These are phyloP conservation scores for Diplodia seriata DNA, from an alignment of 2,329 filamentous ascomycete genomes.

Conservation along the genomic window DNA sequence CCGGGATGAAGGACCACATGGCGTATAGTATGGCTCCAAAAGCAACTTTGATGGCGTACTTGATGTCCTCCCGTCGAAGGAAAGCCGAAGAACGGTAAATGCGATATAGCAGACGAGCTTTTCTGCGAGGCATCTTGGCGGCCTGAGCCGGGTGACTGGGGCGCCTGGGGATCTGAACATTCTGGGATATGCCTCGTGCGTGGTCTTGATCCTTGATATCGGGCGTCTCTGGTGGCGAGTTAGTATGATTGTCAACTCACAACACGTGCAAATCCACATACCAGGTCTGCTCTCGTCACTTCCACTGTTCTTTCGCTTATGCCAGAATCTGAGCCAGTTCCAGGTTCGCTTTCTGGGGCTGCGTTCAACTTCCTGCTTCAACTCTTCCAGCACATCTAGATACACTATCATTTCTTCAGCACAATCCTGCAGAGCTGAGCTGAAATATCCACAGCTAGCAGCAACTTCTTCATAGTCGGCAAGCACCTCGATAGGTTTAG, in stretches of 20 bases:
- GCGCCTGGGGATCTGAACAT: slow-evolving; percentile 45
- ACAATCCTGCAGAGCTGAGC: slow-evolving; percentile 88
- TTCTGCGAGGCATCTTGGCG: slow-evolving; percentile 33
- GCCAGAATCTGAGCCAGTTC: slow-evolving; percentile 89
- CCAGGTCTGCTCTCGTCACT: slow-evolving; percentile 37
- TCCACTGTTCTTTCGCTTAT: slow-evolving; percentile 37
- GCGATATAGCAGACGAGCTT: slow-evolving; percentile 41
- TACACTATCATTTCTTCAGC: slow-evolving; percentile 88
- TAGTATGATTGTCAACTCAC: slow-evolving; percentile 27
- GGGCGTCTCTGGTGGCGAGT: slow-evolving; percentile 37
- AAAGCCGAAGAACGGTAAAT: slow-evolving; percentile 63
- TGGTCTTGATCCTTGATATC: slow-evolving; percentile 40
- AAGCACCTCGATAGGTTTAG: slow-evolving; percentile 75
- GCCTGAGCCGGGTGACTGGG: slow-evolving; percentile 5
- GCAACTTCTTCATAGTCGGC: slow-evolving; percentile 97
- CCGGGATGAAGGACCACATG: slow-evolving; percentile 81
- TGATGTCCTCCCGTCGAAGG: slow-evolving; percentile 69
- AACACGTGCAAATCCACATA: slow-evolving; percentile 30
- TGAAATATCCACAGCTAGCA: slow-evolving; percentile 96
- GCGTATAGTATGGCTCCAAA: slow-evolving; percentile 89
- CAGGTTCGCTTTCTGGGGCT: slow-evolving; percentile 70
- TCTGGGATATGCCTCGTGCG: slow-evolving; percentile 44
- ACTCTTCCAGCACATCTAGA: slow-evolving; percentile 81
- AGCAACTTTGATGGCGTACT: slow-evolving; percentile 91
- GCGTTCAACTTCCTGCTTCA: slow-evolving; percentile 74